Evolutionary conservation across 352 stramenopile species (phyloP), one percentile per base, ranked within the genome.

Genomic region (Albugo candida): DNA sequence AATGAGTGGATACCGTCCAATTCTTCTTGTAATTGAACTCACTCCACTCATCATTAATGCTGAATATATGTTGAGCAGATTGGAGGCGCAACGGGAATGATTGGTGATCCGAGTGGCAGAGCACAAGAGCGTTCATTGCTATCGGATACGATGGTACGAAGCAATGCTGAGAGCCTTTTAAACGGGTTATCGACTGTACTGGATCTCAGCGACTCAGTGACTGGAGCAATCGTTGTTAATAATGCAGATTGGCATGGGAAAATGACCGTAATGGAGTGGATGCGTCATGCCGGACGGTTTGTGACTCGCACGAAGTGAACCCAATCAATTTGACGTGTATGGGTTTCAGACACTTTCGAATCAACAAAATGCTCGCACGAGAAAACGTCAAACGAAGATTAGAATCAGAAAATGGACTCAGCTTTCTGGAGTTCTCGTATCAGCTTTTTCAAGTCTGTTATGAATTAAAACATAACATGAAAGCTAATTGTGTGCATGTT

Each of bases 381-480:
- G 95, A 99, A 52, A 98, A 87, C 47, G 95, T 99, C 11, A 97
- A 96, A 60, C 86, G 96, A 64, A 79, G 96, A 13, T 69, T 99
- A 21, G 67, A 84, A 39, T 81, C 83, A 35, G 94, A 97, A 55
- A 82, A 95, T 20, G 85, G 85, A 41, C 89, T 99, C 62, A 97
- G 79, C 51, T 99, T 99, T 67, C 82, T 99, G 48, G 96, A 99
- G 75, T 99, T 99, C 57, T 97, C 97, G 55, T 99, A 99, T 70
- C 97, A 99, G 75, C 85, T 99, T 53, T 88, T 99, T 52, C 95
- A 99, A 54, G 53, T 63, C 3, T 21, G 27, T 19, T 16, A 17
- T 51, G 16, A 4, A 48, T 11, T 11, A 20, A 8, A 41, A 51
- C 45, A 19, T 11, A 51, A 6, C 10, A 8, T 18, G 5, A 17